Evolutionary conservation across 768 basidiomycete genomes (phyloP).

Genomic region (Calvatia gigantea): DNA sequence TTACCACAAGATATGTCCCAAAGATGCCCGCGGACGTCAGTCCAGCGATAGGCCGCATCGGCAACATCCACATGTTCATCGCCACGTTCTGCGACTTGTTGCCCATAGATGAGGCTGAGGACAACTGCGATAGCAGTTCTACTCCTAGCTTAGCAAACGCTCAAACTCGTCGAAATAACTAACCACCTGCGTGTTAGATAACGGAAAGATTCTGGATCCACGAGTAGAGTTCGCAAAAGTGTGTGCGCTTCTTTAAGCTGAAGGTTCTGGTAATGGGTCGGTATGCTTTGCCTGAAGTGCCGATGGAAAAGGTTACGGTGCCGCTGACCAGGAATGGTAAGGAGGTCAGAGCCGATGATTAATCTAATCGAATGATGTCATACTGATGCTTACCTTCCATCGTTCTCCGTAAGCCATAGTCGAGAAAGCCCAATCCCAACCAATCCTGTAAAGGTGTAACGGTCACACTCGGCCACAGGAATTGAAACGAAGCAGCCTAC

Average conservation of each 20-base stretch:
- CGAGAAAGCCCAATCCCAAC: constrained; percentile 45
- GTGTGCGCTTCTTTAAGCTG: constrained; percentile 34
- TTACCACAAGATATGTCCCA: constrained; percentile 41
- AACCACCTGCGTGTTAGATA: constrained; percentile 33
- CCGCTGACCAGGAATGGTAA: constrained; percentile 27
- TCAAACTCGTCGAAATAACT: background rate
- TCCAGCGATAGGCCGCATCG: constrained; percentile 31
- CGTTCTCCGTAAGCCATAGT: constrained; percentile 22
- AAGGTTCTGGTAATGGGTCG: constrained; percentile 23
- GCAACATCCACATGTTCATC: constrained; percentile 39
- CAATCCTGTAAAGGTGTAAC: constrained; percentile 32
- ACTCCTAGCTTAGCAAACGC: background rate
- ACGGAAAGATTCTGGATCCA: constrained; percentile 32
- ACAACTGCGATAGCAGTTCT: constrained; percentile 36
- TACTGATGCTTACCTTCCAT: constrained; percentile 18
- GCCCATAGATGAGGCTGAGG: constrained; percentile 39
- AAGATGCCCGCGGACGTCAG: constrained; percentile 36
- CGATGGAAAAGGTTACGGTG: constrained; percentile 37
- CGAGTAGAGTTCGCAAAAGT: constrained; percentile 33
- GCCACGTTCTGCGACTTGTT: constrained; percentile 29
- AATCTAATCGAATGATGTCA: constrained; percentile 16
- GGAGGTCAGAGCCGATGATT: background rate
- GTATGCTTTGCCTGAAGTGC: constrained; percentile 28
- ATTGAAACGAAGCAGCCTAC: constrained; percentile 23
- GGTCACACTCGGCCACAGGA: background rate